These are phyloP conservation scores for Mycena filopes DNA, from an alignment of 768 basidiomycete genomes.

Conservation along the genomic window DNA sequence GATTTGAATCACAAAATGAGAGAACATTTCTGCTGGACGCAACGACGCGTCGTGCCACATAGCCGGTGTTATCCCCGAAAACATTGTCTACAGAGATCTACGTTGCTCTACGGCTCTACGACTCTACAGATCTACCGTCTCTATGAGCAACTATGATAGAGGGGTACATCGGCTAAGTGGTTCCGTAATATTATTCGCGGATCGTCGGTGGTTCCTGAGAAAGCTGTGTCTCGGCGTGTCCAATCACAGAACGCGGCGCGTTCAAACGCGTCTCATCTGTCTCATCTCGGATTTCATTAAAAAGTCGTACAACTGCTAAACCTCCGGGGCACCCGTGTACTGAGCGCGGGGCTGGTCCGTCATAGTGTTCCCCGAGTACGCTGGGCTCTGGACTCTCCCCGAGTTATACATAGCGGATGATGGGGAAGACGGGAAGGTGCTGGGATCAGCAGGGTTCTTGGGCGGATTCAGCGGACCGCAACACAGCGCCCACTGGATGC, in stretches of 20 bases:
- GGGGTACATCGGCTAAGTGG: background rate
- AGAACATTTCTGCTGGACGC: too few relatives aligned
- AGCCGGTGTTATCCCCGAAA: too few relatives aligned
- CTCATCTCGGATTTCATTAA: background rate
- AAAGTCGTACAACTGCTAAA: conserved; percentile 20
- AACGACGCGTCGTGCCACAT: too few relatives aligned
- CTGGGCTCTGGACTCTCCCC: conserved; percentile 25
- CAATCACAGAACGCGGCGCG: background rate
- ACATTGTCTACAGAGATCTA: too few relatives aligned
- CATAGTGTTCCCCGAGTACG: conserved; percentile 24
- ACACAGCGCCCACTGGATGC: conserved; percentile 11
- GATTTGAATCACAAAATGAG: too few relatives aligned
- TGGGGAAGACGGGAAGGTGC: conserved; percentile 49
- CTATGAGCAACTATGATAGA: too few relatives aligned
- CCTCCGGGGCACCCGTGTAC: conserved; percentile 36
- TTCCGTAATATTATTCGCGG: background rate
- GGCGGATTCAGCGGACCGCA: conserved; percentile 32
- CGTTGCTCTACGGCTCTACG: too few relatives aligned
- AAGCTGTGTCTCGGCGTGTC: conserved; percentile 13
- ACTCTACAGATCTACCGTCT: too few relatives aligned
- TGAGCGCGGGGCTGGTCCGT: conserved; percentile 23
- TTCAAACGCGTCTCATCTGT: background rate
- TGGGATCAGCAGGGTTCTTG: conserved; percentile 45
- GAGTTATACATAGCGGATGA: conserved; percentile 25
- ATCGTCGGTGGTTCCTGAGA: conserved; percentile 21